Conservation (phyloP, 2,329 filamentous ascomycete species). For the Paecilomyces dactylethromorphus region DNA sequence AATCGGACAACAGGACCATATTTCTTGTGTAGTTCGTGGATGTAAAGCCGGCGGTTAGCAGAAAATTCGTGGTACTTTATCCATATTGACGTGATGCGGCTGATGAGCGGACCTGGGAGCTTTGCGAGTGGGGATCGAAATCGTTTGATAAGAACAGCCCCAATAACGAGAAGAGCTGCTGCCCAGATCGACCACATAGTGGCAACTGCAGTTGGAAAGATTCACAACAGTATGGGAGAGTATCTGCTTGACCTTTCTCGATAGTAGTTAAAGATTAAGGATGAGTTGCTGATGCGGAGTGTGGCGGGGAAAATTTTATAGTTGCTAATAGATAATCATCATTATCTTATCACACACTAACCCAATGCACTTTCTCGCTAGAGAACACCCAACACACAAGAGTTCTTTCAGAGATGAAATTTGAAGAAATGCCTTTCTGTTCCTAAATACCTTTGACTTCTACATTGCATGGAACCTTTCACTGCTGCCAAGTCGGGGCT, state of each 20-base stretch:
- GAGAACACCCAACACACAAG: too few species aligned
- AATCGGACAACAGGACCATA: conserved; percentile 24
- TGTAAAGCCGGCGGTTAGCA: conserved; percentile 18
- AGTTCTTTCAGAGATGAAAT: too few species aligned
- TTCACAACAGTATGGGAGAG: not conserved
- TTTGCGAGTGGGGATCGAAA: conserved; percentile 2
- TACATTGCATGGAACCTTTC: too few species aligned
- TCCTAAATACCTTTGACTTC: too few species aligned
- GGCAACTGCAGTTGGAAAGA: not conserved
- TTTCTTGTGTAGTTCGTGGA: conserved; percentile 18
- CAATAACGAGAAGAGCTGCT: not conserved
- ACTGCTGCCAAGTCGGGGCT: too few species aligned
- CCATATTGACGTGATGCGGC: conserved; percentile 18
- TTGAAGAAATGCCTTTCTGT: too few species aligned
- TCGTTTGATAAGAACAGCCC: not conserved
- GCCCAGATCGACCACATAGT: not conserved
- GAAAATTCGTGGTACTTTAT: conserved; percentile 26
- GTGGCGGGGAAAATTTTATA: not conserved
- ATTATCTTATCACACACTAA: too few species aligned
- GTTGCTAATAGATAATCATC: too few species aligned
- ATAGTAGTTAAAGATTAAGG: not conserved
- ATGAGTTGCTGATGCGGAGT: not conserved
- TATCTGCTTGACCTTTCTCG: not conserved
- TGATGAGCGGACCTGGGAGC: conserved; percentile 24
- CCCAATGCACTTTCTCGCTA: too few species aligned